Percentiles rank a stretch among this genome's conserved stretches.
Conservation (phyloP, 2,329 filamentous ascomycete genomes). For the Aspergillus melleus region DNA sequence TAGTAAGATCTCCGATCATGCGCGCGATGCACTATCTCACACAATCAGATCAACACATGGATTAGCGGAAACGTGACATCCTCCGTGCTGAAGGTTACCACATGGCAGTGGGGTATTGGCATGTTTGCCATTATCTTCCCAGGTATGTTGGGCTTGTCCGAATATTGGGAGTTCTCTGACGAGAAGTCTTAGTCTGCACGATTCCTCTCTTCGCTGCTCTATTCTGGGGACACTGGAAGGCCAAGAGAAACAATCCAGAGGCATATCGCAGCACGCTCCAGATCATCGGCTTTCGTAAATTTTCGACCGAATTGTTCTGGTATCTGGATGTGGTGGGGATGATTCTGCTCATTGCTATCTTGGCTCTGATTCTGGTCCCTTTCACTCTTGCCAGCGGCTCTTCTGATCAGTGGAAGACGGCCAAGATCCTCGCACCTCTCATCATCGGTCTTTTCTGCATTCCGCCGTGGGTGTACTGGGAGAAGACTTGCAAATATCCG, state of each 20-base stretch:
- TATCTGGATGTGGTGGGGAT: slow-evolving; percentile 57
- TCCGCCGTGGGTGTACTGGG: slow-evolving; percentile 56
- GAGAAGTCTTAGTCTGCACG: slow-evolving; percentile 41
- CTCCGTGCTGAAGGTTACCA: slow-evolving; percentile 51
- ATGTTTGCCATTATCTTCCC: slow-evolving; percentile 66
- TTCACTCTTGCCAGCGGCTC: slow-evolving; percentile 59
- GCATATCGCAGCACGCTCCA: slow-evolving; percentile 48
- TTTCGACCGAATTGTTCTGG: slow-evolving; percentile 53
- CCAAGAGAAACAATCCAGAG: slow-evolving; percentile 51
- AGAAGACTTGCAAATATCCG: slow-evolving; percentile 51
- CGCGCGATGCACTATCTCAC: neutral
- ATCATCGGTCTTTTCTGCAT: slow-evolving; percentile 52
- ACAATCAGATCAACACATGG: slow-evolving; percentile 58
- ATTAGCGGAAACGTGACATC: slow-evolving; percentile 59
- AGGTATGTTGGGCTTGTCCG: slow-evolving; percentile 14
- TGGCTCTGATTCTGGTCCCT: slow-evolving; percentile 55
- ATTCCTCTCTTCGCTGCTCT: slow-evolving; percentile 58
- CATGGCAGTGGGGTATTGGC: slow-evolving; percentile 64
- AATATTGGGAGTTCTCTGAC: neutral
- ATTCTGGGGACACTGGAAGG: slow-evolving; percentile 52
- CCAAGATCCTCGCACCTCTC: slow-evolving; percentile 54
- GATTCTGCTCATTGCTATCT: slow-evolving; percentile 53
- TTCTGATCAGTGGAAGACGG: slow-evolving; percentile 50
- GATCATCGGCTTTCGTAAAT: slow-evolving; percentile 38
- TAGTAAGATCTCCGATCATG: slow-evolving; percentile 36